Percentiles rank a stretch among this genome's conserved stretches.
Conservation (phyloP, 202 grass and related monocot species). For the Setaria viridis region DNA sequence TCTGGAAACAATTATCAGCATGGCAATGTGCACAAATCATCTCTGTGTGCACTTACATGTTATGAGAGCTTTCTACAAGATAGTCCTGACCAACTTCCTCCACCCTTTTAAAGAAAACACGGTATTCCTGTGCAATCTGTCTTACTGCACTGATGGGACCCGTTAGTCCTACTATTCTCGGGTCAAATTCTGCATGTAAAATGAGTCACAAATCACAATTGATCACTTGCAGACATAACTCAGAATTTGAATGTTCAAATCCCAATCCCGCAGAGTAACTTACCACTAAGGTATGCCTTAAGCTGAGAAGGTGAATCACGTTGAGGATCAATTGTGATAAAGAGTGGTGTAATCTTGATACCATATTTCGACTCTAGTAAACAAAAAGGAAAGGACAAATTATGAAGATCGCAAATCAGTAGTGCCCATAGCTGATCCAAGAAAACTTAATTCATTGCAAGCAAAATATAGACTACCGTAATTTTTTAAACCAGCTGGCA, state of each 20-base stretch:
- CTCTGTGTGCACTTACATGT: slow-evolving; percentile 61
- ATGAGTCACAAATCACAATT: background rate
- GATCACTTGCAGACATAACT: slow-evolving; percentile 36
- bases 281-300: slow-evolving; percentile 91
- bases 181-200: slow-evolving; percentile 76
- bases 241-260: slow-evolving; percentile 35
- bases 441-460: slow-evolving; percentile 26
- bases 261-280: slow-evolving; percentile 36
- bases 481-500: slow-evolving; percentile 20
- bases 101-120: slow-evolving; percentile 89
- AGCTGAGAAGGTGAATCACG: slow-evolving; percentile 83
- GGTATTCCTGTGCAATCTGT: slow-evolving; percentile 94
- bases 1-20: slow-evolving; percentile 26
- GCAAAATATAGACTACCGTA: background rate
- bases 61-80: slow-evolving; percentile 88
- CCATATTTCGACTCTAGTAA: slow-evolving; percentile 72
- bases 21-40: slow-evolving; percentile 7
- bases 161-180: slow-evolving; percentile 89
- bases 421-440: slow-evolving; percentile 16
- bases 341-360: slow-evolving; percentile 74
- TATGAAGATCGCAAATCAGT: slow-evolving; percentile 35
- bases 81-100: slow-evolving; percentile 89
- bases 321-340: slow-evolving; percentile 92
- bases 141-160: slow-evolving; percentile 72
- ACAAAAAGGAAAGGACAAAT: slow-evolving; percentile 30